A percentile compares a stretch with the other conserved stretches of the same genome.
phyloP scores from a whole-genome alignment of 2,329 filamentous ascomycete species.

The Aphanocladium album region DNA sequence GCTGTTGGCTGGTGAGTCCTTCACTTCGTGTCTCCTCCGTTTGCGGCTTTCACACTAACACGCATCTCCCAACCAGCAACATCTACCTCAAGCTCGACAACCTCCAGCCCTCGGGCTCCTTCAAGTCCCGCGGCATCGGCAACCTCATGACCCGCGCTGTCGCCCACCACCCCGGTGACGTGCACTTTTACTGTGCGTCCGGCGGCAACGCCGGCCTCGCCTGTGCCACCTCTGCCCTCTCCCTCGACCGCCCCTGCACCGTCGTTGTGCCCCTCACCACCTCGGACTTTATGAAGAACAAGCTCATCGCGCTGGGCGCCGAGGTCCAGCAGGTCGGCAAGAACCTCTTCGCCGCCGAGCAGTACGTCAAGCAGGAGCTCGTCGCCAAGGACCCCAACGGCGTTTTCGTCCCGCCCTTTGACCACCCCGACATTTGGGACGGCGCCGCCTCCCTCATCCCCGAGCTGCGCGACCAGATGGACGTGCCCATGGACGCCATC shows the following conservation, averaged over 20 bases:
- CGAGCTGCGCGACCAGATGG: slow-evolving; percentile 38
- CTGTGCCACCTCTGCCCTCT: slow-evolving; percentile 65
- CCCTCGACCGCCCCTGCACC: slow-evolving; percentile 61
- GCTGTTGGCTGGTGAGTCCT: slow-evolving; percentile 63
- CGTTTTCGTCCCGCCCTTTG: slow-evolving; percentile 67
- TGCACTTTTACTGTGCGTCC: slow-evolving; percentile 74
- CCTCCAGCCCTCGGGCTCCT: slow-evolving; percentile 75
- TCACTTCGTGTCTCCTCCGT: background rate
- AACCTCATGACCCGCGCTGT: slow-evolving; percentile 55
- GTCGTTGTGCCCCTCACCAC: slow-evolving; percentile 68
- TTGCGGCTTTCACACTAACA: slow-evolving; percentile 16
- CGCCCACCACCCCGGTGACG: slow-evolving; percentile 26
- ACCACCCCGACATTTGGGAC: slow-evolving; percentile 63
- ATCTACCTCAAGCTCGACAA: slow-evolving; percentile 81
- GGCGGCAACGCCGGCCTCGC: slow-evolving; percentile 84
- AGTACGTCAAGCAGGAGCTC: slow-evolving; percentile 55
- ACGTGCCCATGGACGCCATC: slow-evolving; percentile 57
- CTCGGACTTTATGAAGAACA: slow-evolving; percentile 63
- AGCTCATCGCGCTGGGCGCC: slow-evolving; percentile 63
- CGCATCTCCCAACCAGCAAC: slow-evolving; percentile 57
- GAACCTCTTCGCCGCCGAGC: slow-evolving; percentile 66
- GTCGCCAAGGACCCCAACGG: slow-evolving; percentile 46
- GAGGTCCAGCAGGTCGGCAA: slow-evolving; percentile 64
- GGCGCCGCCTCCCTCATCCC: slow-evolving; percentile 57
- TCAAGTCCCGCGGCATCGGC: slow-evolving; percentile 76